These are phyloP conservation scores for Daldinia sp. DNA, from an alignment of 2,329 filamentous ascomycete genomes.

Conservation along the genomic window DNA sequence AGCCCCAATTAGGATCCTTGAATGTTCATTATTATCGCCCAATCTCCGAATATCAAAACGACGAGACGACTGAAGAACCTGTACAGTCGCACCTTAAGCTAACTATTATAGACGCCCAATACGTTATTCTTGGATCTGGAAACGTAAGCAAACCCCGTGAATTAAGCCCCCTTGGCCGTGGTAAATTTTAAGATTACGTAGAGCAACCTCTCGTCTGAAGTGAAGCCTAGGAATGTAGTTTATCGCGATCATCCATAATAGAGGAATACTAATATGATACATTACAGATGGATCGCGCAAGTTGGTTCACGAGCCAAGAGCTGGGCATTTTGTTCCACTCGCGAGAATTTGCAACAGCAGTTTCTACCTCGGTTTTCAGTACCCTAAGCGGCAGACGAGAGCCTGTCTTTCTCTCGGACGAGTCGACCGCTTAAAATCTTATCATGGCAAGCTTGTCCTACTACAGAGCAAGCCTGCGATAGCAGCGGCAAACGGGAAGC, in stretches of 20 bases:
- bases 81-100: slow-evolving; percentile 82
- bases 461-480: neutral
- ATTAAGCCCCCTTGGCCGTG: neutral
- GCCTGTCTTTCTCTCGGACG: slow-evolving; percentile 41
- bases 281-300: slow-evolving; percentile 74
- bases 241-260: neutral
- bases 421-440: neutral
- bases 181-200: neutral
- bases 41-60: slow-evolving; percentile 23
- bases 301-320: slow-evolving; percentile 88
- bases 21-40: slow-evolving; percentile 66
- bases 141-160: slow-evolving; percentile 55
- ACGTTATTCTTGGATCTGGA: slow-evolving; percentile 77
- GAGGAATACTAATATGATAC: slow-evolving; percentile 5
- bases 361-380: slow-evolving; percentile 46
- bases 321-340: slow-evolving; percentile 70
- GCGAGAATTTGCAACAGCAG: slow-evolving; percentile 42
- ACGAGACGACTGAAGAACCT: slow-evolving; percentile 59
- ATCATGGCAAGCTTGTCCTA: neutral
- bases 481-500: neutral
- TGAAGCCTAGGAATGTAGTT: no score
- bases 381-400: slow-evolving; percentile 48
- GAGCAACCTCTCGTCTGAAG: no score
- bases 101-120: slow-evolving; percentile 73
- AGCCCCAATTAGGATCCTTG: slow-evolving; percentile 56